Conservation (phyloP, 495 filamentous ascomycete species). For the Penicillium coffeae region DNA sequence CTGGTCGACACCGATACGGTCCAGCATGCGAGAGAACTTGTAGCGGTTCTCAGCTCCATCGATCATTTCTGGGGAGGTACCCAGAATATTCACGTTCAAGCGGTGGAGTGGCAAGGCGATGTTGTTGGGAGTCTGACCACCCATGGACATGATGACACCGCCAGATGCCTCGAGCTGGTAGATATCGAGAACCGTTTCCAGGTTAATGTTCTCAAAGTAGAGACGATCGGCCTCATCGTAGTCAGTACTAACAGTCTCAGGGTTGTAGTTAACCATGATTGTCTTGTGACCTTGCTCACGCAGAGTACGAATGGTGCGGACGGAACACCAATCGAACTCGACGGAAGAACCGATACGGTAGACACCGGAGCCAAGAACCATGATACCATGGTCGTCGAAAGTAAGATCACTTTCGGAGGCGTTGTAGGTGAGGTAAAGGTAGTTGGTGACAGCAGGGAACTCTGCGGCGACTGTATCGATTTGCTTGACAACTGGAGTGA, state of each 20-base stretch:
- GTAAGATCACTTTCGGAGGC: slow-evolving; percentile 78
- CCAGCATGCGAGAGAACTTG: slow-evolving; percentile 97
- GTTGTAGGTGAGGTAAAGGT: slow-evolving; percentile 96
- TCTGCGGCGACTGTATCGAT: slow-evolving; percentile 98
- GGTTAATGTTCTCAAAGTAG: slow-evolving; percentile 96
- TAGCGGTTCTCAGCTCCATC: slow-evolving; percentile 96
- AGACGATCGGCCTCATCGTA: slow-evolving; percentile 94
- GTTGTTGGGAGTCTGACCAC: slow-evolving; percentile 97
- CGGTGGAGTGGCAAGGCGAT: slow-evolving; percentile 88
- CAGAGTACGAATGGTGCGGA: slow-evolving; percentile 88
- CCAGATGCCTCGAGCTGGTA: slow-evolving; percentile 84
- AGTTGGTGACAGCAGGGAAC: slow-evolving; percentile 93
- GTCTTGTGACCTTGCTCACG: slow-evolving; percentile 87
- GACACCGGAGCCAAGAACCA: slow-evolving; percentile 96
- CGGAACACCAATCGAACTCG: slow-evolving; percentile 99
- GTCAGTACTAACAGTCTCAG: slow-evolving; percentile 92
- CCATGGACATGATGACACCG: slow-evolving; percentile 97
- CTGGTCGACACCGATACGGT: slow-evolving; percentile 92
- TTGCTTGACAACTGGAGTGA: slow-evolving; percentile 89
- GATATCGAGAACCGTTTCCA: slow-evolving; percentile 93
- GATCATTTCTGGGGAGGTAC: slow-evolving; percentile 98
- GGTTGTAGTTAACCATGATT: slow-evolving; percentile 97
- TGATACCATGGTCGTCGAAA: slow-evolving; percentile 85
- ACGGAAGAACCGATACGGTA: slow-evolving; percentile 97
- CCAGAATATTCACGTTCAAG: slow-evolving; percentile 84